phyloP scores from a whole-genome alignment of 352 stramenopile species.

The Phytophthora hibernalis region DNA sequence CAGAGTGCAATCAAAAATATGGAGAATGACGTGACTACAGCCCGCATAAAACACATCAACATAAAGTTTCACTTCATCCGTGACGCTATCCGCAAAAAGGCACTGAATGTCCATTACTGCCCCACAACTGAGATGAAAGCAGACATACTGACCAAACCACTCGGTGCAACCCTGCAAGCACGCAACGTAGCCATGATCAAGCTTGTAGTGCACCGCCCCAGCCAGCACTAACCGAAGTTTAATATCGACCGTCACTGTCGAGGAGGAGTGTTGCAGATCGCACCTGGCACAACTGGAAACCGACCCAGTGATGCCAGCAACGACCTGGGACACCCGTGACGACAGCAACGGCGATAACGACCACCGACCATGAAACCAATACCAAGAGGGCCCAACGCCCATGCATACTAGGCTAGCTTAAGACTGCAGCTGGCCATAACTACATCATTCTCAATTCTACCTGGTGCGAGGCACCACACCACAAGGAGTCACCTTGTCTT shows the following conservation, averaged over 20 bases:
- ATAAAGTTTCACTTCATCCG: constrained; percentile 29
- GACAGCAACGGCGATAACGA: background rate
- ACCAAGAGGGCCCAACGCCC: background rate
- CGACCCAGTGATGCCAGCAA: background rate
- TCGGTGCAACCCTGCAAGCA: background rate
- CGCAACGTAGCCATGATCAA: background rate
- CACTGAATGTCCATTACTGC: constrained; percentile 1
- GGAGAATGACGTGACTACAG: constrained; percentile 7
- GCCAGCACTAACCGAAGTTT: background rate
- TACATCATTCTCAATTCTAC: background rate
- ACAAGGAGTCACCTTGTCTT: background rate
- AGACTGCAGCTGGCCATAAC: background rate
- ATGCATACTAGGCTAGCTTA: background rate
- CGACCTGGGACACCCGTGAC: background rate
- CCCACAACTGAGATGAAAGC: constrained; percentile 7
- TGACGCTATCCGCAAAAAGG: background rate
- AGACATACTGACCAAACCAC: constrained; percentile 6
- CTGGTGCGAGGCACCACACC: constrained; percentile 5
- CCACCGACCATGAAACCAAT: background rate
- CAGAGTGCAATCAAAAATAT: constrained; percentile 21
- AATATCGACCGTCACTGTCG: background rate
- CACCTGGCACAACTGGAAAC: constrained; percentile 1
- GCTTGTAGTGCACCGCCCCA: background rate
- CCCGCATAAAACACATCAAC: constrained; percentile 22
- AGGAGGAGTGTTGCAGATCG: constrained; percentile 11